Conservation (phyloP, 1,284 basidiomycete genomes). For the Puccinia novopanici region DNA sequence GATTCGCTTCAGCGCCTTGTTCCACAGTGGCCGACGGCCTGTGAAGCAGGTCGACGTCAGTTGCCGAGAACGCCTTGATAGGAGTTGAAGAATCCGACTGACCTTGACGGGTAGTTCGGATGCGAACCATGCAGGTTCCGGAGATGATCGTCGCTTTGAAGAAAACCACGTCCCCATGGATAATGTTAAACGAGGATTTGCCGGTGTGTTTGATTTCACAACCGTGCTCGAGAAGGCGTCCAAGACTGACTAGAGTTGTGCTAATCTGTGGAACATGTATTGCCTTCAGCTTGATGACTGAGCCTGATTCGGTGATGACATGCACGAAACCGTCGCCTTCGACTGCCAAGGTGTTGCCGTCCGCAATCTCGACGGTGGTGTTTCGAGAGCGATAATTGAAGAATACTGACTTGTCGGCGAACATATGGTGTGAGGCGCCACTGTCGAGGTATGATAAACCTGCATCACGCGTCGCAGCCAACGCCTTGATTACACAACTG, state of each 20-base stretch:
- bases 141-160: background rate
- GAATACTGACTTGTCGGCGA: background rate
- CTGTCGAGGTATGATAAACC: too few species aligned
- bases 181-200: background rate
- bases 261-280: too few species aligned
- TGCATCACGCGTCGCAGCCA: too few species aligned
- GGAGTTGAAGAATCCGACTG: background rate
- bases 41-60: background rate
- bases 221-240: too few species aligned
- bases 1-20: background rate
- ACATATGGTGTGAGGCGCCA: too few species aligned
- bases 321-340: background rate
- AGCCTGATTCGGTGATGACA: background rate
- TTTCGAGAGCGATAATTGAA: background rate
- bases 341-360: too few species aligned
- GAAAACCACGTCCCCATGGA: background rate
- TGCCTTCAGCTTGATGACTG: background rate
- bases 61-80: too few species aligned
- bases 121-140: too few species aligned
- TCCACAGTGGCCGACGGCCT: background rate
- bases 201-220: slow-evolving; percentile 1
- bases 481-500: too few species aligned
- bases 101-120: background rate
- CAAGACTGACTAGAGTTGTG: too few species aligned
- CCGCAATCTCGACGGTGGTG: background rate